Evolutionary conservation across 176 grass and related monocot genomes (phyloP).

Genomic region (Neostapfia colusana): DNA sequence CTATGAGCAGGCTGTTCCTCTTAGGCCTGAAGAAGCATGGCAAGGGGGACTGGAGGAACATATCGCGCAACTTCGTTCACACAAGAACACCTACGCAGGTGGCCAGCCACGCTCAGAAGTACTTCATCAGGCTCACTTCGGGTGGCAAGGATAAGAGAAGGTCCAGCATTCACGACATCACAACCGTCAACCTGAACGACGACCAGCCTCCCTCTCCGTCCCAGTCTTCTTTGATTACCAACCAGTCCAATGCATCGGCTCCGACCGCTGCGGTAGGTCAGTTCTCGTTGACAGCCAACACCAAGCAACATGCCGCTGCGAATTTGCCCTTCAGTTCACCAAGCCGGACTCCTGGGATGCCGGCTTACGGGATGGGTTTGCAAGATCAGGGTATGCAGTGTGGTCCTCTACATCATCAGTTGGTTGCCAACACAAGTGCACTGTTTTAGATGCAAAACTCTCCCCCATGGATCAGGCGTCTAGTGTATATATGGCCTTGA

Average conservation of each 20-base stretch:
- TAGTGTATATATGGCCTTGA: constrained; percentile 44
- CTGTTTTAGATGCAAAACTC: constrained; percentile 35
- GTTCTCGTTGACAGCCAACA: no score
- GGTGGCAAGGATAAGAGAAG: constrained; percentile 88
- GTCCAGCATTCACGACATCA: constrained; percentile 96
- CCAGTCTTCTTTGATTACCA: constrained; percentile 49
- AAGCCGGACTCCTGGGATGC: constrained; percentile 22
- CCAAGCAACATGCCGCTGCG: not conserved
- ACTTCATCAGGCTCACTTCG: constrained; percentile 85
- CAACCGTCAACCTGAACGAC: constrained; percentile 61
- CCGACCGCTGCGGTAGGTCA: not conserved
- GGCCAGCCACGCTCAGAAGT: constrained; percentile 92
- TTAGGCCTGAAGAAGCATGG: constrained; percentile 72
- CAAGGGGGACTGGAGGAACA: constrained; percentile 96
- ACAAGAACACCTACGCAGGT: constrained; percentile 88
- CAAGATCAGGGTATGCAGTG: constrained; percentile 55
- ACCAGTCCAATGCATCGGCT: constrained; percentile 42
- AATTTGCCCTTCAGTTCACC: constrained; percentile 49
- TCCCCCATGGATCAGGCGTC: constrained; percentile 35
- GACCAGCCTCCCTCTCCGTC: constrained; percentile 50
- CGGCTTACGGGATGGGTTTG: constrained; percentile 41
- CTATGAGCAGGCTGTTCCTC: constrained; percentile 63
- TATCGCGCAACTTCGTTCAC: constrained; percentile 73
- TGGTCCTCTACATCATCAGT: constrained; percentile 44
- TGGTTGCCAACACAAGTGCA: constrained; percentile 29